Evolutionary conservation across 257 asterid genomes (phyloP), one percentile per base, ranked within the genome.

Genomic region (Lavandula angustifolia): DNA sequence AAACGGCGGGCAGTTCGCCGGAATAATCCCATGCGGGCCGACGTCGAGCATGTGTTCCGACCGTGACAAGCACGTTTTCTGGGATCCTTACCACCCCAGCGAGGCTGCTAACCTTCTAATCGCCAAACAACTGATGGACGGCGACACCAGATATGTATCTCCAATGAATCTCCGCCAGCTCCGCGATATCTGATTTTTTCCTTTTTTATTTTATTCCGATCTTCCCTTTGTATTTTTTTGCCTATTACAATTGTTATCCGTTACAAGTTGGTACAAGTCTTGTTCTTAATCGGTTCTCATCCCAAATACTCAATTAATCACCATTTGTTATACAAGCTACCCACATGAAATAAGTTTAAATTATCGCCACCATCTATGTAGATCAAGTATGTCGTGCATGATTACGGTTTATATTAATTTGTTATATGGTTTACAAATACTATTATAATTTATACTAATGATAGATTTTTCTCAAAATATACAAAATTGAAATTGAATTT

Each of bases 61-160:
- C 33, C 73, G 92, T 2, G 82, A 76, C 49, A 88, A 88, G 50
- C 89, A 91, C 76, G 91, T 91, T 4, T 91, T 91, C 47, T 91
- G 98, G 98, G 98, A 91, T 74, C 85, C 94, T 43, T 91, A 91
- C 71, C 98, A 91, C 63, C 98, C 98, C 0, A 91, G 95, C 64
- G 92, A 91, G 62, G 96, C 96, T 4, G 89, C 98, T 34, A 91
- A 91, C 68, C 6, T 91, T 70, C 58, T 91, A 16, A 88, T 91
- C 59, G 92, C 98, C 48, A 91, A 91, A 14, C 95, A 86, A 51
- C 14, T 91, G 75, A 9, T 91, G 35, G 87, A 86, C 59, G 98
- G 96, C 7, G 86, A 71, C 63, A n/a, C 68, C 0, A 88, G 59
- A 78, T 86, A 84, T 49, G 74, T 88, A 0, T 64, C 90, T 69